Percentiles rank a stretch among this genome's conserved stretches.
phyloP scores from a whole-genome alignment of 75 land plant genomes.

The Selaginella moellendorffii region DNA sequence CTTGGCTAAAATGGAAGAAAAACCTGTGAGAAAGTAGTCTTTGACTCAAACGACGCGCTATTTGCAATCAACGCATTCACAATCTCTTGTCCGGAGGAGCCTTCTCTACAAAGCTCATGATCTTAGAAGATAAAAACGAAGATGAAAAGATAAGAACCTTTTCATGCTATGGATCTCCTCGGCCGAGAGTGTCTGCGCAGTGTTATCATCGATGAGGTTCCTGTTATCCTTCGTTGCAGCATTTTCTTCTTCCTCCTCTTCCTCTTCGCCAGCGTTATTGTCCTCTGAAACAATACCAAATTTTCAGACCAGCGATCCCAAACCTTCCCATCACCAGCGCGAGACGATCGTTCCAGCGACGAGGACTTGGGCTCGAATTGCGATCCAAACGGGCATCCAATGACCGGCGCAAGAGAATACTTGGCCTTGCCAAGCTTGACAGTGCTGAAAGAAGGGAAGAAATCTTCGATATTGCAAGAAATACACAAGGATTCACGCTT shows the following conservation, averaged over 20 bases:
- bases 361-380: slow-evolving; percentile 47
- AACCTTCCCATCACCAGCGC: no score
- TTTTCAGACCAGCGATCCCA: no score
- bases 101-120: slow-evolving; percentile 66
- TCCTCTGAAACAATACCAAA: not conserved
- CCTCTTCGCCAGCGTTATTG: slow-evolving; percentile 11
- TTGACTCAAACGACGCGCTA: slow-evolving; percentile 73
- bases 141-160: no score
- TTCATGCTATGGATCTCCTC: slow-evolving; percentile 78
- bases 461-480: no score
- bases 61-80: slow-evolving; percentile 86
- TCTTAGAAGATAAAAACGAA: no score
- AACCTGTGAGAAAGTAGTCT: slow-evolving; percentile 84
- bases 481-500: slow-evolving; percentile 7
- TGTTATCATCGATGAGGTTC: slow-evolving; percentile 65
- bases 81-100: slow-evolving; percentile 65
- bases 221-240: slow-evolving; percentile 42
- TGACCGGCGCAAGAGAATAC: slow-evolving; percentile 49
- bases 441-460: slow-evolving; percentile 27
- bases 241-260: slow-evolving; percentile 14
- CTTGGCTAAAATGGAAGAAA: not conserved
- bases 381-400: slow-evolving; percentile 76
- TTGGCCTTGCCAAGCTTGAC: slow-evolving; percentile 73
- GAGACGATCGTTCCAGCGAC: not conserved
- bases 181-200: slow-evolving; percentile 69